Evolutionary conservation across 1,284 basidiomycete species (phyloP).

Genomic region (Cerioporus squamosus): DNA sequence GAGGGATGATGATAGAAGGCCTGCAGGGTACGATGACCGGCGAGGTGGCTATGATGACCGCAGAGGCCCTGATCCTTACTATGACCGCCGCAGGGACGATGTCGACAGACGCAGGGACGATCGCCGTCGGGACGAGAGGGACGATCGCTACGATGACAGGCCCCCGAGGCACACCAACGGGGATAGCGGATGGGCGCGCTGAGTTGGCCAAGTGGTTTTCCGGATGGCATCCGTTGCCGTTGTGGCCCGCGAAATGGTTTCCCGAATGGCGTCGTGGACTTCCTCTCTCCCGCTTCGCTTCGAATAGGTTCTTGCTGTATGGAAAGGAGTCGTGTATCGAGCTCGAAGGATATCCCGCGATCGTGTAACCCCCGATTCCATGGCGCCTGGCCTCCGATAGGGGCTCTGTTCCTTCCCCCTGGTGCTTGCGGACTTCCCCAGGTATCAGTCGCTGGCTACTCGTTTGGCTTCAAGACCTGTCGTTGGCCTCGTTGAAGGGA

Average conservation of each 20-base stretch:
- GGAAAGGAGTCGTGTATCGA: constrained; percentile 31
- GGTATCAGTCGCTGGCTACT: background rate
- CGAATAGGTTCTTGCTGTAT: constrained; percentile 34
- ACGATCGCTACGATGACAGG: constrained; percentile 76
- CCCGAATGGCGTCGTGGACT: constrained; percentile 29
- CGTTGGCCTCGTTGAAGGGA: constrained; percentile 1
- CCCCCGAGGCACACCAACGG: constrained; percentile 71
- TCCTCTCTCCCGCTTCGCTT: constrained; percentile 26
- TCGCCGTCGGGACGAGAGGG: constrained; percentile 77
- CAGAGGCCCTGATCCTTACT: constrained; percentile 74
- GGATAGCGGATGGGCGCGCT: constrained; percentile 52
- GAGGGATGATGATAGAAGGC: constrained; percentile 77
- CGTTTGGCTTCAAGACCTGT: constrained; percentile 13
- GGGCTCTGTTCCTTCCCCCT: background rate
- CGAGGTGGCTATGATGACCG: constrained; percentile 76
- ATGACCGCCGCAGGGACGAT: constrained; percentile 82
- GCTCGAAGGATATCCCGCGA: constrained; percentile 33
- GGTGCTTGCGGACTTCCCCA: constrained; percentile 10
- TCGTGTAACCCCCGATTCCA: constrained; percentile 19
- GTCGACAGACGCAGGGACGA: constrained; percentile 69
- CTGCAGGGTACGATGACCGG: constrained; percentile 86
- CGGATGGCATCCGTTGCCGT: constrained; percentile 21
- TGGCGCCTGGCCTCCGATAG: constrained; percentile 22
- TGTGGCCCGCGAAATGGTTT: constrained; percentile 25
- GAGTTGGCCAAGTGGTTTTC: constrained; percentile 28